Evolutionary conservation across 1,284 basidiomycete genomes (phyloP).

Genomic region (Trichosporon asahii): DNA sequence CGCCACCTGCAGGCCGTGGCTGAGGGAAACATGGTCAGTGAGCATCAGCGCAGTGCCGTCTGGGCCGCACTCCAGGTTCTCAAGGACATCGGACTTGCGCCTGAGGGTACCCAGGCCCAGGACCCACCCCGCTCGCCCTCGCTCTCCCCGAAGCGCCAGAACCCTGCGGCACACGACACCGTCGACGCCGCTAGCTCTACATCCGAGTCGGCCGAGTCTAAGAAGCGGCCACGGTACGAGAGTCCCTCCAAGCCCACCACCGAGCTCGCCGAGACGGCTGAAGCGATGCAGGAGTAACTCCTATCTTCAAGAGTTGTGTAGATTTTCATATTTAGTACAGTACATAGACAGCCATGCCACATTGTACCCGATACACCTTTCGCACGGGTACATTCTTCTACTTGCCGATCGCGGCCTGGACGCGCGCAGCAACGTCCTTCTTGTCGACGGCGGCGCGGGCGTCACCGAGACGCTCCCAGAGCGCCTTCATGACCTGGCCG

Average conservation of each 20-base stretch:
- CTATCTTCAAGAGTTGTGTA: not conserved
- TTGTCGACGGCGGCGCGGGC: conserved; percentile 39
- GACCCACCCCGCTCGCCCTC: not conserved
- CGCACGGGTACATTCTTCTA: not conserved
- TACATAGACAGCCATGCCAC: conserved; percentile 1
- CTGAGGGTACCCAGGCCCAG: not conserved
- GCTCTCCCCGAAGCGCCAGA: not conserved
- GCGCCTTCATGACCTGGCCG: conserved; percentile 39
- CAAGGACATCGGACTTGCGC: not conserved
- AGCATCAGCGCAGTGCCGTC: not conserved
- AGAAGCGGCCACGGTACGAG: not conserved
- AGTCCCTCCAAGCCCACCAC: not conserved
- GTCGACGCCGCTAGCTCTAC: not conserved
- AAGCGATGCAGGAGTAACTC: not conserved
- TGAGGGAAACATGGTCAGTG: not conserved
- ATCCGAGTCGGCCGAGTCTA: not conserved
- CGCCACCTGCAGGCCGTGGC: conserved; percentile 9
- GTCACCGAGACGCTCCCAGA: conserved; percentile 48
- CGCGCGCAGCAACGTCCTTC: conserved; percentile 45
- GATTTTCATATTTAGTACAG: conserved; percentile 1
- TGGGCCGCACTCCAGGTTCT: not conserved
- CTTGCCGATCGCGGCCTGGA: conserved; percentile 39
- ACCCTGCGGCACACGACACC: not conserved
- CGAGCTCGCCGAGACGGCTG: not conserved
- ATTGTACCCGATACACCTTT: not conserved